Percentiles rank a stretch among this genome's conserved stretches.
These are phyloP conservation scores for Ambispora gerdemannii DNA, from an alignment of 192 early-diverging fungal genomes.

Conservation along the genomic window DNA sequence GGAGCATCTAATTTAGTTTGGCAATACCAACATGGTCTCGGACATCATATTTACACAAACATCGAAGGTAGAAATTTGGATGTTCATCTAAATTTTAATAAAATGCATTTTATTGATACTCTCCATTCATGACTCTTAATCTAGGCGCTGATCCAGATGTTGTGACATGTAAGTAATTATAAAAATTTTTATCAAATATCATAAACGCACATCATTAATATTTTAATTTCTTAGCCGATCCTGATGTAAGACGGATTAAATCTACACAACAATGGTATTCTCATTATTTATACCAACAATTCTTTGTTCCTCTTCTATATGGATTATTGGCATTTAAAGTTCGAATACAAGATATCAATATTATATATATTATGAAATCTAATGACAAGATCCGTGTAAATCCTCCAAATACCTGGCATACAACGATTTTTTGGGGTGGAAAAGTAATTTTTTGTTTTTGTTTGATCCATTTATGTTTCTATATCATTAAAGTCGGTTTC, in stretches of 20 bases:
- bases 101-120: neutral
- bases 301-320: constrained; percentile 51
- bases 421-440: constrained; percentile 54
- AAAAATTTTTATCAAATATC: neutral
- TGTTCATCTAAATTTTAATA: neutral
- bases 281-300: constrained; percentile 48
- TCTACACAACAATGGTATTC: constrained; percentile 49
- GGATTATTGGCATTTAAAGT: constrained; percentile 52
- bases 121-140: neutral
- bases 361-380: constrained; percentile 46
- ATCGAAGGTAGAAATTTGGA: constrained; percentile 36
- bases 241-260: constrained; percentile 54
- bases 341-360: constrained; percentile 49
- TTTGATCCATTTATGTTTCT: neutral
- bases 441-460: constrained; percentile 32
- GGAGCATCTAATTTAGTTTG: constrained; percentile 53
- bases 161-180: constrained; percentile 28
- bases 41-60: constrained; percentile 60
- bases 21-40: constrained; percentile 58
- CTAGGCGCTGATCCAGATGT: constrained; percentile 53
- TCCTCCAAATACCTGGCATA: constrained; percentile 44
- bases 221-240: constrained; percentile 31
- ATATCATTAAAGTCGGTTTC: neutral
- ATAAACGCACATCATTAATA: neutral
- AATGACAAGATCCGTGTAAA: constrained; percentile 53